Evolutionary conservation across 306 rosid species (phyloP).

Genomic region (Mucuna pruriens): DNA sequence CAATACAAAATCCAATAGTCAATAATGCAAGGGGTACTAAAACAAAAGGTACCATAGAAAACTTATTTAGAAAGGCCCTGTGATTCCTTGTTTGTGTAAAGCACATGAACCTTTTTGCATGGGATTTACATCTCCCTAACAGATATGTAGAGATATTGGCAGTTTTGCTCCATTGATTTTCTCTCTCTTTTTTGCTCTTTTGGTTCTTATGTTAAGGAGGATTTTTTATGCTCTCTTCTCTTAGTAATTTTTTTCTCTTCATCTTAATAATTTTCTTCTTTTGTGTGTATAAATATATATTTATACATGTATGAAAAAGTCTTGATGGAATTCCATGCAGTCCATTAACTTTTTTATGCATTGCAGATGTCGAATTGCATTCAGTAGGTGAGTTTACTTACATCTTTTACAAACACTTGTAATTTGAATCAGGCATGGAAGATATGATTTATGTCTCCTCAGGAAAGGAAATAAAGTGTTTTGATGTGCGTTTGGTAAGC

Average conservation of each 20-base stretch:
- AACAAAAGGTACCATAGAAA: background rate
- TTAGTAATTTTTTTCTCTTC: background rate
- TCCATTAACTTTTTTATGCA: background rate
- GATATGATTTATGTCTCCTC: conserved; percentile 71
- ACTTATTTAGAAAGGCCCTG: background rate
- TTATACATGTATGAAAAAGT: background rate
- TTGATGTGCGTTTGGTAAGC: conserved; percentile 85
- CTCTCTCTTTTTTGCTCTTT: background rate
- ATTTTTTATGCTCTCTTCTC: background rate
- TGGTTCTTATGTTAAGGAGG: conserved; percentile 11
- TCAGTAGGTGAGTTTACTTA: conserved; percentile 7
- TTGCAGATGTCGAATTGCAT: conserved; percentile 11
- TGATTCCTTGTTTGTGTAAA: conserved; percentile 5
- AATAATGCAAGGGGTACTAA: background rate
- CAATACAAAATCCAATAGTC: background rate
- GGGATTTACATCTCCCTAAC: no score
- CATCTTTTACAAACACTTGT: conserved; percentile 26
- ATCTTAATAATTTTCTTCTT: conserved; percentile 11
- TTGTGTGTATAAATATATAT: background rate
- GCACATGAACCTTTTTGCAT: background rate
- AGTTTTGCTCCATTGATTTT: background rate
- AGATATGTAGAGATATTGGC: background rate
- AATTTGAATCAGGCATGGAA: conserved; percentile 78
- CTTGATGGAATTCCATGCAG: background rate
- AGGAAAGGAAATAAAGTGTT: conserved; percentile 85